These are phyloP conservation scores for Auriculariales sp. DNA, from an alignment of 768 basidiomycete species.

Conservation along the genomic window DNA sequence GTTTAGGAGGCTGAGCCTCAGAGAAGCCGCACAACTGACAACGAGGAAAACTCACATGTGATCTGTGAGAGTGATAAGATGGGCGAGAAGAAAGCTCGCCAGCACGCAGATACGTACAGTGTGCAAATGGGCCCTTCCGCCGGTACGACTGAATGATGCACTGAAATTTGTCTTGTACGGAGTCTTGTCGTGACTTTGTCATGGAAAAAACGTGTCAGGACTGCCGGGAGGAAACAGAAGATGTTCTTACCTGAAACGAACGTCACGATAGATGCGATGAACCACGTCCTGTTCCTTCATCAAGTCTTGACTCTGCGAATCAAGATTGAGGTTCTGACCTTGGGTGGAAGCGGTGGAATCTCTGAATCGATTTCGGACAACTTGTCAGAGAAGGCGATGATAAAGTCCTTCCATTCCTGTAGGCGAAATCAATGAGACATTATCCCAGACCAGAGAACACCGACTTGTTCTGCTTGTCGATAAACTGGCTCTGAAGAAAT, in stretches of 20 bases:
- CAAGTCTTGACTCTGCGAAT: no score
- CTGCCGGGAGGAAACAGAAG: no score
- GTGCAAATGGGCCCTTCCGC: slow-evolving; percentile 85
- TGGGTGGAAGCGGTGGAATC: slow-evolving; percentile 77
- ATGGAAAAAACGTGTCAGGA: no score
- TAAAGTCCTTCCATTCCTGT: slow-evolving; percentile 72
- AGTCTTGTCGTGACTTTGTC: slow-evolving; percentile 89
- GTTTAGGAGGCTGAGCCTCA: no score
- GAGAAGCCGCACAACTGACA: no score
- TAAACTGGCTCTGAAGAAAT: slow-evolving; percentile 62
- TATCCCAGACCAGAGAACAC: not conserved
- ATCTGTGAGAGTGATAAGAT: no score
- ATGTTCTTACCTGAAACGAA: slow-evolving; percentile 21
- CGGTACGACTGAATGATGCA: slow-evolving; percentile 76
- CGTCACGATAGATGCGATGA: slow-evolving; percentile 88
- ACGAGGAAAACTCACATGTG: slow-evolving; percentile 55
- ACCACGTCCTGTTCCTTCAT: no score
- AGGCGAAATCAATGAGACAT: no score
- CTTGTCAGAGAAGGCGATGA: slow-evolving; percentile 52
- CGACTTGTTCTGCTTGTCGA: slow-evolving; percentile 54
- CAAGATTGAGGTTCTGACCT: no score
- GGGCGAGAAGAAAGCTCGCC: no score
- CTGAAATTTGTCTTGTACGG: slow-evolving; percentile 80
- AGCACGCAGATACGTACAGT: slow-evolving; percentile 46
- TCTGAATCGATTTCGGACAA: slow-evolving; percentile 65